Evolutionary conservation across 2,329 filamentous ascomycete species (phyloP), one percentile per base, ranked within the genome.

Genomic region (Pseudogymnoascus sp.): DNA sequence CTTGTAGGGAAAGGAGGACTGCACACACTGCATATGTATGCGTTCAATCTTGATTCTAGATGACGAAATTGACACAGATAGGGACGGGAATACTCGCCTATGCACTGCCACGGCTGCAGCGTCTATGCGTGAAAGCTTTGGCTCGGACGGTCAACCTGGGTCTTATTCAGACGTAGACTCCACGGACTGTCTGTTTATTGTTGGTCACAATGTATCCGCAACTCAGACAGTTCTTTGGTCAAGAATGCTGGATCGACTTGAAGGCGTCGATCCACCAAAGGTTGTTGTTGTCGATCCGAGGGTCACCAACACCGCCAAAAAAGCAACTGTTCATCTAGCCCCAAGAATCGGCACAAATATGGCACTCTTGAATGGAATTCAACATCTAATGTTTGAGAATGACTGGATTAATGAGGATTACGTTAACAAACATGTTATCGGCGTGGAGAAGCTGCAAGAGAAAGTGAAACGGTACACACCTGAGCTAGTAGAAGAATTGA

Each of bases 221-320:
- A 76, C 74, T 1, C 74, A 76, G 65, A 76, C 74, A 2, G 74
- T 76, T 5, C 66, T 76, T 2, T 76, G 74, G 75, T 70, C 72
- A 4, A 65, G 74, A 14, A 70, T 75, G 4, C 66, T 75, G 12
- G 74, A 75, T 64, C 67, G 74, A 1, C 65, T 76, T 3, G 70
- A 70, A 1, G 74, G 74, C n/a, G 70, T 73, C 0, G 63, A 72
- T 23, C 74, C 74, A 3, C 74, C 74, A 5, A 31, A 31, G 61
- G 65, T 76, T 18, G 71, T 76, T 59, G 73, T 75, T 7, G 70
- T 76, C 4, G 74, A 76, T 62, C 75, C 74, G 4, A 65, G 74
- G 44, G 63, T 66, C 8, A 73, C 73, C 5, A 69, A 75, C 16
- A 72, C 71, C 1, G 75, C 73, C 1, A 71, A 70, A 61, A 69